These are phyloP conservation scores for Penicillium carneum DNA, from an alignment of 2,329 filamentous ascomycete genomes.

Conservation along the genomic window DNA sequence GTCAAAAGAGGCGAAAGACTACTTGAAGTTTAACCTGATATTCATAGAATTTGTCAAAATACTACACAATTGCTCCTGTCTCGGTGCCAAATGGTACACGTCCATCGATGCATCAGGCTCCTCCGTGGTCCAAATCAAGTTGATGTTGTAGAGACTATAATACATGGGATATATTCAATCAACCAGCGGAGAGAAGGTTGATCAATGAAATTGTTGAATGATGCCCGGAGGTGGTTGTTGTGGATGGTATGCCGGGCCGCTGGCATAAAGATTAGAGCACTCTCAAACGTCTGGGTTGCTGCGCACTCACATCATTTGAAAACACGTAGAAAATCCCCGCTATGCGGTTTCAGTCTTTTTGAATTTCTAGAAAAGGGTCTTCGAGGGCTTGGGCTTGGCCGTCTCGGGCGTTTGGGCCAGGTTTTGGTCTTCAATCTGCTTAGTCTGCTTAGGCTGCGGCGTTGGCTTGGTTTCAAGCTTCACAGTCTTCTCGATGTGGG, in stretches of 20 bases:
- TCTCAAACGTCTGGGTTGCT: neutral
- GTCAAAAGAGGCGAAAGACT: neutral
- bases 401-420: neutral
- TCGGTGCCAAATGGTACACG: neutral
- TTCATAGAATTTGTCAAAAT: slow-evolving; percentile 1
- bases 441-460: neutral
- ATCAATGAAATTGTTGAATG: slow-evolving; percentile 5
- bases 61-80: slow-evolving; percentile 6
- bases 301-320: slow-evolving; percentile 3
- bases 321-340: neutral
- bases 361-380: slow-evolving; percentile 1
- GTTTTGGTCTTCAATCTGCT: neutral
- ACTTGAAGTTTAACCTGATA: neutral
- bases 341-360: neutral
- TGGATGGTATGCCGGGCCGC: slow-evolving; percentile 7
- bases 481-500: neutral
- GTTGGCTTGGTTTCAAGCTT: neutral
- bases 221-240: neutral
- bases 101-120: neutral
- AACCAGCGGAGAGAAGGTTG: slow-evolving; percentile 25
- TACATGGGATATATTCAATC: slow-evolving; percentile 35
- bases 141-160: slow-evolving; percentile 40
- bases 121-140: slow-evolving; percentile 5
- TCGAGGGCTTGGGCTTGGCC: neutral
- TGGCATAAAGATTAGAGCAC: neutral